These are phyloP conservation scores for Neoboletus subvelutipes DNA, from an alignment of 768 basidiomycete genomes.

Conservation along the genomic window DNA sequence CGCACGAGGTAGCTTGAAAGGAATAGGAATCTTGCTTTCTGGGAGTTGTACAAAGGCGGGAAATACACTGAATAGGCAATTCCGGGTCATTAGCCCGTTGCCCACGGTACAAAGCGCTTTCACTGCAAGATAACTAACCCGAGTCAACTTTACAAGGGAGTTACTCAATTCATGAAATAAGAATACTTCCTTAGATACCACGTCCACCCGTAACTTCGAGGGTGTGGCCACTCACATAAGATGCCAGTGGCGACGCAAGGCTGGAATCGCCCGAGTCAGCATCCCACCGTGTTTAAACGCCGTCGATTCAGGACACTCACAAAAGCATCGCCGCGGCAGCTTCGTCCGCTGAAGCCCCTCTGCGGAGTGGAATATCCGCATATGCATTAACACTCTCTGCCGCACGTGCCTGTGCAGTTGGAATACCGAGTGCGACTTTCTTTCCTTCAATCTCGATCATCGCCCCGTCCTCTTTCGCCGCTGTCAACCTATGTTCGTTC, in stretches of 20 bases:
- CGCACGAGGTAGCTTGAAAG: neutral
- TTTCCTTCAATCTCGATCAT: slow-evolving; percentile 80
- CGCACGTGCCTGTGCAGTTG: slow-evolving; percentile 46
- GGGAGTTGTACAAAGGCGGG: neutral
- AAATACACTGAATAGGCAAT: neutral
- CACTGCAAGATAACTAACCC: neutral
- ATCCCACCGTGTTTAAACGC: neutral
- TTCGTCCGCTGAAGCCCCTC: slow-evolving; percentile 71
- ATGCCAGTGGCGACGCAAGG: slow-evolving; percentile 74
- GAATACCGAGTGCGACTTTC: slow-evolving; percentile 81
- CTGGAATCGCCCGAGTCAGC: slow-evolving; percentile 36
- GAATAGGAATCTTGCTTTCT: neutral
- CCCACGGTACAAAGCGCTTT: neutral
- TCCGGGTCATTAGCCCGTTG: neutral
- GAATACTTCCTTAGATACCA: slow-evolving; percentile 52
- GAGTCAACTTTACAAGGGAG: neutral
- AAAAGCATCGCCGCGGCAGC: slow-evolving; percentile 75
- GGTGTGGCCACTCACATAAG: slow-evolving; percentile 81
- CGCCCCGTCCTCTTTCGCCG: slow-evolving; percentile 73
- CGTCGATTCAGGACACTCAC: slow-evolving; percentile 42
- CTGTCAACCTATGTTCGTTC: slow-evolving; percentile 56
- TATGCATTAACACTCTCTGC: slow-evolving; percentile 42
- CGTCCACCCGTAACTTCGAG: slow-evolving; percentile 81
- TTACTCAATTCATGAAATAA: neutral
- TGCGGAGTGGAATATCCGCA: slow-evolving; percentile 59